Conservation (phyloP, 257 asterid species). For the Scutellaria baicalensis region DNA sequence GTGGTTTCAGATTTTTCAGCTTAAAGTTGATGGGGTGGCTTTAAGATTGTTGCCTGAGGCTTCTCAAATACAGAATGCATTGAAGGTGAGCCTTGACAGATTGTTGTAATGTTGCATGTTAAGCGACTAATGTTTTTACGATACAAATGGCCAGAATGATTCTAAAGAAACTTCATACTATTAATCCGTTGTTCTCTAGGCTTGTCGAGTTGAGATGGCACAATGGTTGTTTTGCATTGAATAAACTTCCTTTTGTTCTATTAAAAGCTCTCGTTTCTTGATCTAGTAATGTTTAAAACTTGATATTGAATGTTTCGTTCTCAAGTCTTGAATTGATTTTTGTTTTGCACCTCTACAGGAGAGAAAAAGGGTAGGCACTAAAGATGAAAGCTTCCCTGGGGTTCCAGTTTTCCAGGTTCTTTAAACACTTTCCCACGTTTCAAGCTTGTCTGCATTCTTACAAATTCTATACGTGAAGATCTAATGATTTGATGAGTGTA, state of each 20-base stretch:
- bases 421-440: not conserved
- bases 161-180: not conserved
- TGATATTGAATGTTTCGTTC: not conserved
- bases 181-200: not conserved
- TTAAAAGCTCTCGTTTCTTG: not conserved
- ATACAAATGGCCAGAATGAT: not conserved
- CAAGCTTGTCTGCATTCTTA: not conserved
- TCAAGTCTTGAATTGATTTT: not conserved
- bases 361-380: constrained; percentile 42
- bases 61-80: constrained; percentile 77
- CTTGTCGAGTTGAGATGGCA: not conserved
- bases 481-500: not conserved
- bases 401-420: constrained; percentile 94
- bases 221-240: not conserved
- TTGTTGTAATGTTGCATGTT: not conserved
- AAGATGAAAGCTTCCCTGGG: constrained; percentile 63
- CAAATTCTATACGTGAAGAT: not conserved
- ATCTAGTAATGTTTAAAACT: not conserved
- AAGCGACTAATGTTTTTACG: not conserved
- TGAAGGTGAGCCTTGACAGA: constrained; percentile 40
- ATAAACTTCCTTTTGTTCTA: not conserved
- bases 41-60: constrained; percentile 89
- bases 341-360: constrained; percentile 36
- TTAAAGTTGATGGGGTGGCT: constrained; percentile 84
- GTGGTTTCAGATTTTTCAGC: constrained; percentile 70